Conservation (phyloP, 2,329 filamentous ascomycete genomes). For the Hirsutella minnesotensis region DNA sequence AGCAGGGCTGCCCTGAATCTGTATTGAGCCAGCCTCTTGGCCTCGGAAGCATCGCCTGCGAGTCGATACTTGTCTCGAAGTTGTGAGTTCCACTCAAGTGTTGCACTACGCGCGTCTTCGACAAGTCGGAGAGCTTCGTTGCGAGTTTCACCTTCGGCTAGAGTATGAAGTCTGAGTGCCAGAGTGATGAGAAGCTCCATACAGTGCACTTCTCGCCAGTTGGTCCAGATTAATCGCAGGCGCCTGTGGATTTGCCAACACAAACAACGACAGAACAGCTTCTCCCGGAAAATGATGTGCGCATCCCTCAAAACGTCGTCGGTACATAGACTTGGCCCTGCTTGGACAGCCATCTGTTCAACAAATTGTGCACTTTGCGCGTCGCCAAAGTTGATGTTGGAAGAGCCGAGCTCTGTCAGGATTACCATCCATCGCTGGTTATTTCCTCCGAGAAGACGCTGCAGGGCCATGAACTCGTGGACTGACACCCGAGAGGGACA, state of each 20-base stretch:
- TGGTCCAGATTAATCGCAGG: conserved; percentile 33
- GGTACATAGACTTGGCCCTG: conserved; percentile 30
- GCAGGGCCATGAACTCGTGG: conserved; percentile 42
- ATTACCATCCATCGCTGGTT: conserved; percentile 37
- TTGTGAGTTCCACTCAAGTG: conserved; percentile 34
- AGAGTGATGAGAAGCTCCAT: conserved; percentile 48
- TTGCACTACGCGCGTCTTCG: conserved; percentile 25
- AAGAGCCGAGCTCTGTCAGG: conserved; percentile 36
- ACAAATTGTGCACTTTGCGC: conserved; percentile 37
- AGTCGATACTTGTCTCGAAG: conserved; percentile 33
- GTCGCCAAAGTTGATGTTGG: conserved; percentile 47
- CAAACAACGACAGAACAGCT: conserved; percentile 34
- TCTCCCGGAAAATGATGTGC: conserved; percentile 39
- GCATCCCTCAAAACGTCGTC: conserved; percentile 26
- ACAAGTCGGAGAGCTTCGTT: conserved; percentile 22
- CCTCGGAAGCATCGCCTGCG: conserved; percentile 21
- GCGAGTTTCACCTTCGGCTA: conserved; percentile 3
- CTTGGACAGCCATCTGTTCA: conserved; percentile 38
- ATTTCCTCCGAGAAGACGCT: conserved; percentile 32
- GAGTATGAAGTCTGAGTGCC: conserved; percentile 24
- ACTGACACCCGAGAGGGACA: conserved; percentile 34
- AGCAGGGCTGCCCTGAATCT: conserved; percentile 44
- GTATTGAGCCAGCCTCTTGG: conserved; percentile 23
- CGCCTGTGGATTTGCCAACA: conserved; percentile 30
- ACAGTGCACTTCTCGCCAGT: conserved; percentile 45